Evolutionary conservation across 306 rosid genomes (phyloP), one percentile per base, ranked within the genome.

Genomic region (Cercis canadensis): DNA sequence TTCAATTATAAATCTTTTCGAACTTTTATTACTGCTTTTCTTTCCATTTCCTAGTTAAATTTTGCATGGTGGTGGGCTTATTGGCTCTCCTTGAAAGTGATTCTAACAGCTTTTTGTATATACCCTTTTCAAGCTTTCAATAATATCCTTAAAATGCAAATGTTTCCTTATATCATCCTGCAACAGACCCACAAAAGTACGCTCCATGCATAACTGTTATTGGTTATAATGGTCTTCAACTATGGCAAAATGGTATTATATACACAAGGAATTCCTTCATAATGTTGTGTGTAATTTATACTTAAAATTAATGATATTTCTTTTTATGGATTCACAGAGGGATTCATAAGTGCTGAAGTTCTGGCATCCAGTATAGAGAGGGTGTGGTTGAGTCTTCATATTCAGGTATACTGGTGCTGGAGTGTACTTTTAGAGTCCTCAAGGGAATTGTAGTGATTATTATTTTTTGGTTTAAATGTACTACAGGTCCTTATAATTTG

Each of bases 351-450:
- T 58, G 84, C 83, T 62, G 85, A 82, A 62, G 82, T 21, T 56
- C 77, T 86, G 67, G 80, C 80, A 14, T 86, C 85, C 69, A 82
- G 68, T 74, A 77, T 86, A 62, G 87, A 86, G 85, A 86, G 82
- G 81, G 79, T 76, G 39, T 82, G 90, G 90, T 59, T 86, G 82
- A 72, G 87, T 63, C 78, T 82, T 71, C 85, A 86, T 65, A 67
- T 86, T 63, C 90, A 82, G 82, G 90, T 80, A 74, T 24, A 15
- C 2, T n/a, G 29, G 19, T 41, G 56, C 15, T 33, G 17, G 36
- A 71, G 11, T 21, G 40, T 50, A 41, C 3, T 15, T 79, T 15
- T 4, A 4, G 13, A 1, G 57, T 33, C 37, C 12, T 36, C 32
- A 24, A 67, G 41, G 11, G 49, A 4, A 43, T 43, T 11, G 13